Evolutionary conservation across 2,329 filamentous ascomycete species (phyloP).

Genomic region (Ophiostoma himal-ulmi): DNA sequence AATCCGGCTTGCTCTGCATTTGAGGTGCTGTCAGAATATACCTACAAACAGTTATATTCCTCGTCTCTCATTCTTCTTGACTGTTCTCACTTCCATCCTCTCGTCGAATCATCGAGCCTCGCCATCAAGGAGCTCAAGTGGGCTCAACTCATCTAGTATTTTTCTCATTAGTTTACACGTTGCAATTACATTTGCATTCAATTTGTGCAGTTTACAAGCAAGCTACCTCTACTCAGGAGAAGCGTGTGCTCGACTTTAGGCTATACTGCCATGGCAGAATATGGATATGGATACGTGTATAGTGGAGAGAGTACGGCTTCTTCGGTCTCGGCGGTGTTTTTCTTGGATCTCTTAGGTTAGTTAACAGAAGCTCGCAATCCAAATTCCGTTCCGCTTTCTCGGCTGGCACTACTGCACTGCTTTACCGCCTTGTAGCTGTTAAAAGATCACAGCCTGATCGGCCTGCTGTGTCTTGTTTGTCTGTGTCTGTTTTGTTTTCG

Average conservation of each 20-base stretch:
- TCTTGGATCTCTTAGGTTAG: neutral
- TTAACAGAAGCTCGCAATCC: neutral
- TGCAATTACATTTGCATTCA: neutral
- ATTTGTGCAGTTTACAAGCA: neutral
- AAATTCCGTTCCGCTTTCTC: neutral
- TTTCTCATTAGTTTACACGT: neutral
- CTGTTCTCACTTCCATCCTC: too few species aligned
- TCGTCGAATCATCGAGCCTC: neutral
- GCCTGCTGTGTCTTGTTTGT: neutral
- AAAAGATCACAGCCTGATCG: neutral
- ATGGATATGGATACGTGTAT: neutral
- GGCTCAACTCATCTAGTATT: neutral
- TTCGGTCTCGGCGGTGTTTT: neutral
- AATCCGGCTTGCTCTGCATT: neutral
- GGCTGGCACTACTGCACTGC: constrained; percentile 5
- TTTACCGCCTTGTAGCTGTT: neutral
- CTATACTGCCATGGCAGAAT: neutral
- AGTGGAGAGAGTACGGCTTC: neutral
- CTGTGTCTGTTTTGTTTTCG: neutral
- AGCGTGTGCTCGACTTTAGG: neutral
- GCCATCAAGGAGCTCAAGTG: neutral
- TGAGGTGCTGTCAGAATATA: neutral
- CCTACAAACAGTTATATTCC: neutral
- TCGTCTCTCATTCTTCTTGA: neutral
- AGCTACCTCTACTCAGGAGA: neutral